Conservation (phyloP, 2,329 filamentous ascomycete genomes). For the Cercospora beticola region DNA sequence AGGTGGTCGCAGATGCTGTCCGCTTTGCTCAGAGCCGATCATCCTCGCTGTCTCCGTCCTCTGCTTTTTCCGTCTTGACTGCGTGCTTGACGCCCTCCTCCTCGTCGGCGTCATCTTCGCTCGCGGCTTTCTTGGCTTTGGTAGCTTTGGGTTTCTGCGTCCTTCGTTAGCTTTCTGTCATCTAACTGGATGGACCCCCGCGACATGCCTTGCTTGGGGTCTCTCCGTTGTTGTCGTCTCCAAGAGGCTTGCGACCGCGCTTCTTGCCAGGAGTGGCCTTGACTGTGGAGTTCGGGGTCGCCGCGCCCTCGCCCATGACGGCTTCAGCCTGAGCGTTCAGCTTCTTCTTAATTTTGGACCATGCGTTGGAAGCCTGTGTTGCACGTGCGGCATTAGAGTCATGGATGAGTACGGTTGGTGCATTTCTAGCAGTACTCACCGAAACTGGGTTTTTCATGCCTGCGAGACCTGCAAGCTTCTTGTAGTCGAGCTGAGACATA, state of each 20-base stretch:
- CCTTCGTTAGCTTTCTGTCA: not conserved
- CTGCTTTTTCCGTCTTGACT: conserved; percentile 18
- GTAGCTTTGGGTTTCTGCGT: conserved; percentile 29
- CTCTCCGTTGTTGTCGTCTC: conserved; percentile 22
- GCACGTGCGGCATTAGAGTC: not conserved
- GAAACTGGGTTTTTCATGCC: conserved; percentile 30
- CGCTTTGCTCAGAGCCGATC: not conserved
- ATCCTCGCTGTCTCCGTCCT: conserved; percentile 22
- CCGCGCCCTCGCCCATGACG: conserved; percentile 4
- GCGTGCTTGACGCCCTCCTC: not conserved
- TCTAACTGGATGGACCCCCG: not conserved
- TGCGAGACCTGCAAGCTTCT: conserved; percentile 27
- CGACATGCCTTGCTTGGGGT: conserved; percentile 25
- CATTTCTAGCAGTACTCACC: not conserved
- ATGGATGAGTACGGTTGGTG: not conserved
- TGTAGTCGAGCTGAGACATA: conserved; percentile 26
- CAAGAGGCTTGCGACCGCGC: conserved; percentile 21
- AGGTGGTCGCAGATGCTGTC: not conserved
- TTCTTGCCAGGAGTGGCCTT: conserved; percentile 26
- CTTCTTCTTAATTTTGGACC: conserved; percentile 38
- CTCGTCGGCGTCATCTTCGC: conserved; percentile 20
- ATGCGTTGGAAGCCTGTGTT: conserved; percentile 34
- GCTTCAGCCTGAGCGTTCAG: conserved; percentile 24
- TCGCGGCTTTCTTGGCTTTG: conserved; percentile 16
- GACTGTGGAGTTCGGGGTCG: conserved; percentile 17